Conservation (phyloP, 2,329 filamentous ascomycete genomes). For the Cercospora sp. region DNA sequence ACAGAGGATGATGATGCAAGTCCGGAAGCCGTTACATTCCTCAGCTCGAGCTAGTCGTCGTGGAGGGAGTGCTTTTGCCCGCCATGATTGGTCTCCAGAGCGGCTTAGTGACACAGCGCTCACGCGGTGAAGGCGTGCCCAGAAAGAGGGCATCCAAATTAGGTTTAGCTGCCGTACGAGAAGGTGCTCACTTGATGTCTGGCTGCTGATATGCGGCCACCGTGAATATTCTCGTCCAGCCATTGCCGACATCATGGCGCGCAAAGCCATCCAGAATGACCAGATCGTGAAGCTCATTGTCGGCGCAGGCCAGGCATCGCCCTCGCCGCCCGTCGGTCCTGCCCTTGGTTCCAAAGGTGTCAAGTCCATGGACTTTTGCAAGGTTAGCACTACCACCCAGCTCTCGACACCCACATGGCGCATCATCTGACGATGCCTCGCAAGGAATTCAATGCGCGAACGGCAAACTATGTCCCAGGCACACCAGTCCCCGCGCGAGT, state of each 20-base stretch:
- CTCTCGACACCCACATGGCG: background rate
- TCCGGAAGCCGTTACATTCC: background rate
- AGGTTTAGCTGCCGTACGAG: background rate
- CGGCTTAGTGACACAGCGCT: background rate
- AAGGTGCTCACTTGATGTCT: background rate
- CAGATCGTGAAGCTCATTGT: conserved; percentile 97
- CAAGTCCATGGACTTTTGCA: conserved; percentile 99
- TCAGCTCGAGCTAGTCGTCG: conserved; percentile 3
- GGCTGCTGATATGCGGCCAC: background rate
- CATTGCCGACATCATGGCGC: conserved; percentile 46
- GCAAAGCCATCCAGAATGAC: conserved; percentile 60
- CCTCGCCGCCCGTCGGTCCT: conserved; percentile 92
- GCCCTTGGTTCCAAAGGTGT: conserved; percentile 96
- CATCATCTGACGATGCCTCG: conserved; percentile 9
- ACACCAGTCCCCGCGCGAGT: conserved; percentile 89
- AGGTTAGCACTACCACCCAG: conserved; percentile 58
- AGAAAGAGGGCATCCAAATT: background rate
- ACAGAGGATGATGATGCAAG: conserved; percentile 1
- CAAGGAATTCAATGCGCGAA: conserved; percentile 46
- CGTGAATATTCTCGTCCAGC: background rate
- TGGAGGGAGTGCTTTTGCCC: conserved; percentile 3
- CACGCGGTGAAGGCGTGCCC: conserved; percentile 2
- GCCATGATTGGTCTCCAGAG: background rate
- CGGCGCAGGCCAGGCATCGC: conserved; percentile 89
- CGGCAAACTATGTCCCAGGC: conserved; percentile 76